Base-by-base conservation (phyloP, 371 early-diverging fungal species). In the Choanephora cucurbitarum region DNA sequence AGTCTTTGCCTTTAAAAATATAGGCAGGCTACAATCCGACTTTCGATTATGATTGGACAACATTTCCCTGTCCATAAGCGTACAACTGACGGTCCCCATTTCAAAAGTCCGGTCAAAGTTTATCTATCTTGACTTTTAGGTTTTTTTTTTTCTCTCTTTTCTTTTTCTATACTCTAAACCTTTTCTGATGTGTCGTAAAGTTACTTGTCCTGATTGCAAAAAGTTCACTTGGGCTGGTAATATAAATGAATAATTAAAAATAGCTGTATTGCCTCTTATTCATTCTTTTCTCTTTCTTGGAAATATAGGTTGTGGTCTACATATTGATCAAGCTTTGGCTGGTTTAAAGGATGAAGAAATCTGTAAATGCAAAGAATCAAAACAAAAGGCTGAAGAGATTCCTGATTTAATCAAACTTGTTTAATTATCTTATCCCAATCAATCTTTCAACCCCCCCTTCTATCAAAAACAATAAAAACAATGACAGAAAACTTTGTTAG, bases 191-290 rank as follows among this genome's bases (percentile, higher is more conserved):
- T 69, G 70, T 49, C 55, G 39, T 40, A 58, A 62, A 49, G 44
- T 42, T 49, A 58, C 60, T 52, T 69, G 70, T 65, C 10, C 31
- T 28, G 47, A 62, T 8, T 69, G 70, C 43, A 39, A 51, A 5
- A 69, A 69, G 52, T 58, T 49, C 24, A 69, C 70, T n/a, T 69
- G 70, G 70, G 54, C 50, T 7, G 70, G 70, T 69, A 62, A 61
- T 41, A 3, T 8, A 6, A n/a, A 9, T 8, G 1, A 9, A 13
- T 13, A 15, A 3, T 32, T 5, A 32, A 32, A 32, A 4, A 4
- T 23, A 11, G 1, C 0, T 3, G 13, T 31, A 17, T 2, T 37
- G 46, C 5, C 37, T 23, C 21, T 40, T 22, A 49, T n/a, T 41
- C 5, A 48, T 57, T 9, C 24, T 21, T 1, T 28, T 41, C 15